Evolutionary conservation across 306 rosid species (phyloP), one percentile per base, ranked within the genome.

Genomic region (Dalbergia oliveri): DNA sequence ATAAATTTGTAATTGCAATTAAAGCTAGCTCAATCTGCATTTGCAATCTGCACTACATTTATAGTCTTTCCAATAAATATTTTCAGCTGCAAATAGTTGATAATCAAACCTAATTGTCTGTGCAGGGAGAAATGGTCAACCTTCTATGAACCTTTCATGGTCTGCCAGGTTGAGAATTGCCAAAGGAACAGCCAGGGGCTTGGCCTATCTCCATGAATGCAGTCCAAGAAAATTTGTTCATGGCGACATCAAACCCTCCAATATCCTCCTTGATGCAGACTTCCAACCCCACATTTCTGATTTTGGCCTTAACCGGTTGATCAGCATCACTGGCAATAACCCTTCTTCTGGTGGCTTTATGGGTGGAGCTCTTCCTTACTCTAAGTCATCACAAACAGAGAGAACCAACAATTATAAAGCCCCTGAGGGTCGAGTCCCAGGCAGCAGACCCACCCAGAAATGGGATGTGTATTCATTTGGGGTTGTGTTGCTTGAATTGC

Each of bases 141-240:
- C 97, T 31, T 86, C 93, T 37, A 79, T 93, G 15, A 84, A 69
- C 69, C 90, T 93, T 63, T 84, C 98, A 45, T 96, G 99, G 99
- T 83, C 99, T 21, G 90, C 84, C 2, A 89, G 98, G 86, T 85
- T 96, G 56, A 84, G 80, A 83, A 87, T 96, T 23, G 88, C 85
- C 50, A 96, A 89, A 81, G 99, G 99, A 77, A 84, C 98, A 66
- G 99, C 94, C 8, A 83, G 94, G 60, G 99, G 99, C 33, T 85
- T 96, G 70, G 99, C 99, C 35, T 96, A 93, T 85, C 93, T 96
- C 76, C 99, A 96, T 78, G 99, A 96, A 77, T 93, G 97, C 89
- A 96, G 99, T 73, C 98, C 99, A 26, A 87, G 97, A 72, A 96
- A 96, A 69, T 96, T 96, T 53, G 98, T 96, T 76, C 99, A 96